Evolutionary conservation across 495 filamentous ascomycete genomes (phyloP).

Genomic region (Daldinia loculata): DNA sequence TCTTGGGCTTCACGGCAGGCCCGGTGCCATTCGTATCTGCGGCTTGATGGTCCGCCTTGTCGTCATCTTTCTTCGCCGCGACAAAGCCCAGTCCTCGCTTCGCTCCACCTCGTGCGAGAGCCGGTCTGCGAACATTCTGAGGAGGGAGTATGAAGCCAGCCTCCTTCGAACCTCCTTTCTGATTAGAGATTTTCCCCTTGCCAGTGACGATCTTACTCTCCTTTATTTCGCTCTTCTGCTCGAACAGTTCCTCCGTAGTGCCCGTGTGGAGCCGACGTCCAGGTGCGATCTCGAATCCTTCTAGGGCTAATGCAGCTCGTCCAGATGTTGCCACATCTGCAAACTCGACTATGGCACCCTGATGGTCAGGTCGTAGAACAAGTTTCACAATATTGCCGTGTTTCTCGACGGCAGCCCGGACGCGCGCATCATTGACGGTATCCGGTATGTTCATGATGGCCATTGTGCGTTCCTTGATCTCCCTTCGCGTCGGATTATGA

Average conservation of each 20-base stretch:
- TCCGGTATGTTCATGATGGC: constrained; percentile 73
- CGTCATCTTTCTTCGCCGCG: constrained; percentile 46
- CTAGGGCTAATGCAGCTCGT: constrained; percentile 76
- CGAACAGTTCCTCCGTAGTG: constrained; percentile 71
- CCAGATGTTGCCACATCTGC: constrained; percentile 72
- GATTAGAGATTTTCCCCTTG: constrained; percentile 45
- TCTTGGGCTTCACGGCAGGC: constrained; percentile 63
- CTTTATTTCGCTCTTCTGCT: constrained; percentile 63
- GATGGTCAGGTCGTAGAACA: constrained; percentile 75
- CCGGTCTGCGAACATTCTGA: constrained; percentile 65
- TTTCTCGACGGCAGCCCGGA: constrained; percentile 69
- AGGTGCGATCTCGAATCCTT: constrained; percentile 71
- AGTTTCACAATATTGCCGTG: constrained; percentile 71
- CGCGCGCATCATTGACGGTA: constrained; percentile 74
- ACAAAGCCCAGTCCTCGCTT: constrained; percentile 64
- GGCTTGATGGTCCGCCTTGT: constrained; percentile 40
- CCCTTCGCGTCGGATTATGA: constrained; percentile 34
- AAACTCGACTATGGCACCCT: constrained; percentile 90
- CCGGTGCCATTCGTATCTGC: constrained; percentile 32
- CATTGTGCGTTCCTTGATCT: constrained; percentile 64
- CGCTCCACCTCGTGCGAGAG: constrained; percentile 61
- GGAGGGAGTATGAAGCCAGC: constrained; percentile 58
- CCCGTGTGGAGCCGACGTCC: constrained; percentile 75
- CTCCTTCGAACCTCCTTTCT: constrained; percentile 47
- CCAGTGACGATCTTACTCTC: constrained; percentile 60